Percentiles rank a stretch among this genome's conserved stretches.
phyloP scores from a whole-genome alignment of 768 basidiomycete species.

The Boletellus emodensis region DNA sequence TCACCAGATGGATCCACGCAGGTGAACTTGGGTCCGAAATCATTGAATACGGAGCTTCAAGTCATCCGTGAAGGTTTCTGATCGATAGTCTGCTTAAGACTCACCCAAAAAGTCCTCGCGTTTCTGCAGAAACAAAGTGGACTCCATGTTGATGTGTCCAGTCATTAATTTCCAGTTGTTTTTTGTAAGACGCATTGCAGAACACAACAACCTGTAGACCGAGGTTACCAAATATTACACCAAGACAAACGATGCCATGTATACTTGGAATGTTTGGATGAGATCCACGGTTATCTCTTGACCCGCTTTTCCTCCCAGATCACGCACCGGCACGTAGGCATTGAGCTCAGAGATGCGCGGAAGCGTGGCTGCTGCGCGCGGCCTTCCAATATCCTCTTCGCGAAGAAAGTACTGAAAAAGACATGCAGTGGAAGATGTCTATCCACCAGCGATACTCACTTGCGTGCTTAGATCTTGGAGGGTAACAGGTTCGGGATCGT shows the following conservation, averaged over 20 bases:
- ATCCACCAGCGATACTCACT: slow-evolving; percentile 40
- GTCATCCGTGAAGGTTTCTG: slow-evolving; percentile 2
- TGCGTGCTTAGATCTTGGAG: slow-evolving; percentile 93
- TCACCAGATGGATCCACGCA: slow-evolving; percentile 99
- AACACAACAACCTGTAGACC: slow-evolving; percentile 79
- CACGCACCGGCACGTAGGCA: slow-evolving; percentile 89
- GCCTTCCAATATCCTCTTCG: slow-evolving; percentile 78
- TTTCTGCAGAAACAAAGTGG: slow-evolving; percentile 88
- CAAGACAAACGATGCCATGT: slow-evolving; percentile 15
- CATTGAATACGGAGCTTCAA: slow-evolving; percentile 85
- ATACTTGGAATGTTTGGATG: slow-evolving; percentile 84
- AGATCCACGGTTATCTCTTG: slow-evolving; percentile 76
- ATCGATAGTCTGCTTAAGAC: slow-evolving; percentile 14
- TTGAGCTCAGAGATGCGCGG: slow-evolving; percentile 94
- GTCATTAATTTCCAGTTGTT: slow-evolving; percentile 92
- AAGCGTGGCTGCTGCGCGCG: slow-evolving; percentile 79
- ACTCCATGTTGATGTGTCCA: slow-evolving; percentile 90
- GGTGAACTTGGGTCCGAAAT: slow-evolving; percentile 92
- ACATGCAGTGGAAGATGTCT: slow-evolving; percentile 6
- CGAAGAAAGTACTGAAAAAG: slow-evolving; percentile 85
- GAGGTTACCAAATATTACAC: slow-evolving; percentile 6
- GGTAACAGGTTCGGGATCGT: slow-evolving; percentile 84
- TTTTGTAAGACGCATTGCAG: slow-evolving; percentile 68
- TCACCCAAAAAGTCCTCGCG: slow-evolving; percentile 92
- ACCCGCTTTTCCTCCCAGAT: slow-evolving; percentile 74